phyloP scores from a whole-genome alignment of 179 eudicot species.

The Spinacia oleracea region DNA sequence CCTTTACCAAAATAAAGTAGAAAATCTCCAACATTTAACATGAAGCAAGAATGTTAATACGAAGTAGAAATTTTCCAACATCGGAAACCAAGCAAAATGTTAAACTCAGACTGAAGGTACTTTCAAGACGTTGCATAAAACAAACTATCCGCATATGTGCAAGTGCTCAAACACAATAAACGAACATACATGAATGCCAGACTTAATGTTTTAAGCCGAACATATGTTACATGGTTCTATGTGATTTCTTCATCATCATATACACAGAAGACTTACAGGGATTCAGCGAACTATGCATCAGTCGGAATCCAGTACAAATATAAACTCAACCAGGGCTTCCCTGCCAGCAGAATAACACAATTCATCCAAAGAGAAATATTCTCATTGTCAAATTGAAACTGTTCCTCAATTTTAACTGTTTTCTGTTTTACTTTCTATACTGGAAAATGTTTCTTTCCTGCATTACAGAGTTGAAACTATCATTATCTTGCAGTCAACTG shows the following conservation, averaged over 20 bases:
- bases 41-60: too few species aligned
- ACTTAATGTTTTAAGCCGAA: background rate
- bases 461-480: background rate
- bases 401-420: background rate
- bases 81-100: too few species aligned
- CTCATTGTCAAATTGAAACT: conserved; percentile 8
- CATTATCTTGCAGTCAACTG: conserved; percentile 28
- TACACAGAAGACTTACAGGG: conserved; percentile 14
- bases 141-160: background rate
- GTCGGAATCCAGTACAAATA: background rate
- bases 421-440: background rate
- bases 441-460: background rate
- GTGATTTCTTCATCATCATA: conserved; percentile 14
- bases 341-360: background rate
- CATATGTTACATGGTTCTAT: conserved; percentile 6
- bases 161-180: background rate
- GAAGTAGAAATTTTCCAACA: too few species aligned
- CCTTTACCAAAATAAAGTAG: too few species aligned
- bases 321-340: conserved; percentile 8
- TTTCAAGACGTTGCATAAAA: too few species aligned
- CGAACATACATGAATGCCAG: background rate
- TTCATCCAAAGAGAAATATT: background rate
- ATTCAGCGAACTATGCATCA: conserved; percentile 1
- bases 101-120: too few species aligned
- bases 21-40: too few species aligned